phyloP scores from a whole-genome alignment of 2,329 filamentous ascomycete genomes.

The Diaporthe sp. region DNA sequence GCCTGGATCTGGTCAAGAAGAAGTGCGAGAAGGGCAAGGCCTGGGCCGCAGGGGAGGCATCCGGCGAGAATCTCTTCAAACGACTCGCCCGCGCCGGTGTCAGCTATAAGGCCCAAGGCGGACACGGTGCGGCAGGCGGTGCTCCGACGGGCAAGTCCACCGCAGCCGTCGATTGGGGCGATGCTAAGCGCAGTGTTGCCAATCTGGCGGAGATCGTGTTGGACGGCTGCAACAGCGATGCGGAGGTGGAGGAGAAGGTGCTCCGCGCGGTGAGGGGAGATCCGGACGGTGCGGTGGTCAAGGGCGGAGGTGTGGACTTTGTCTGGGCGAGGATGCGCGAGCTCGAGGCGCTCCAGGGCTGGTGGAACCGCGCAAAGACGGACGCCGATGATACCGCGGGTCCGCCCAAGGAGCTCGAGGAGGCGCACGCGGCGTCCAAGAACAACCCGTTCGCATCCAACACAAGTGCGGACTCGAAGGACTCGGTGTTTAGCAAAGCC shows the following conservation, averaged over 20 bases:
- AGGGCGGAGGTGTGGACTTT: conserved; percentile 73
- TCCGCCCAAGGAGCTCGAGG: conserved; percentile 46
- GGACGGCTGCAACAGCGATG: conserved; percentile 68
- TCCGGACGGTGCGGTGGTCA: conserved; percentile 67
- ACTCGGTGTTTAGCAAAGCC: conserved; percentile 35
- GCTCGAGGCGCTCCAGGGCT: conserved; percentile 74
- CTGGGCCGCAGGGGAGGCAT: conserved; percentile 85
- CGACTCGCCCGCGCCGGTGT: conserved; percentile 77
- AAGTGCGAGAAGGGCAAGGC: conserved; percentile 93
- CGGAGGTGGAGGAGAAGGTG: conserved; percentile 67
- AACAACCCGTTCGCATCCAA: conserved; percentile 37
- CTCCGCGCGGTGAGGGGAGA: conserved; percentile 72
- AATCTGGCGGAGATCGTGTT: conserved; percentile 68
- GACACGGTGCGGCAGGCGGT: conserved; percentile 68
- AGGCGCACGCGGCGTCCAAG: conserved; percentile 29
- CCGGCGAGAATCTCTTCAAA: conserved; percentile 90
- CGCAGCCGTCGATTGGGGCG: conserved; percentile 91
- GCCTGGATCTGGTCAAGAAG: conserved; percentile 91
- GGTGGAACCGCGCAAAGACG: conserved; percentile 72
- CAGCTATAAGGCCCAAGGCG: conserved; percentile 72
- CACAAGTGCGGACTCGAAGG: conserved; percentile 14
- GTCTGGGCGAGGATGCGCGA: conserved; percentile 76
- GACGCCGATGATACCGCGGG: conserved; percentile 47
- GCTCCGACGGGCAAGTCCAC: conserved; percentile 71
- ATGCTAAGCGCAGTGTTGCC: conserved; percentile 72